Evolutionary conservation across 805 yeast genomes (phyloP).

Genomic region (Candida nemodendra): DNA sequence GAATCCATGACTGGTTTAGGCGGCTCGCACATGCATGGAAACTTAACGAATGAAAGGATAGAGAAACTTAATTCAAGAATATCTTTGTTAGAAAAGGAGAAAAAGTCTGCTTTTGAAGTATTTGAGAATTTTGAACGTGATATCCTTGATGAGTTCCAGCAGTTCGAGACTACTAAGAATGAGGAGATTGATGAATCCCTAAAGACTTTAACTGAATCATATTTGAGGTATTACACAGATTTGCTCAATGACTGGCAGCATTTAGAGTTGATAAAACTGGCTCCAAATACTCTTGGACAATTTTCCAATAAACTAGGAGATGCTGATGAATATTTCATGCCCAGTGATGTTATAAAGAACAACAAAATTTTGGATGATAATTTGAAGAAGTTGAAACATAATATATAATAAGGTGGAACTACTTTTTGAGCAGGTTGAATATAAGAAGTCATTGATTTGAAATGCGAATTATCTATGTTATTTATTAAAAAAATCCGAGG

Average conservation of each 20-base stretch:
- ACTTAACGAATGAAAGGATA: conserved; percentile 43
- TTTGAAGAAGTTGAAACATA: conserved; percentile 16
- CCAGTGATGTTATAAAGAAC: conserved; percentile 29
- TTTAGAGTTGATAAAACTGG: conserved; percentile 14
- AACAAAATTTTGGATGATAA: conserved; percentile 24
- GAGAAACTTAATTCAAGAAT: conserved; percentile 41
- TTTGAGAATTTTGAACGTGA: conserved; percentile 46
- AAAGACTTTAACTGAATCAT: conserved; percentile 69
- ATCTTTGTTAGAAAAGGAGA: conserved; percentile 44
- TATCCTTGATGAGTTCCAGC: conserved; percentile 49
- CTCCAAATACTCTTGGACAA: conserved; percentile 1
- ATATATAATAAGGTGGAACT: no score
- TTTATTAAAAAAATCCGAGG: no score
- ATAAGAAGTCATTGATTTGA: no score
- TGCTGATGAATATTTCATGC: conserved; percentile 24
- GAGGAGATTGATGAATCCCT: conserved; percentile 72
- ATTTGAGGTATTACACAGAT: conserved; percentile 68
- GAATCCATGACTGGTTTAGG: conserved; percentile 45
- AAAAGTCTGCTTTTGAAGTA: conserved; percentile 40
- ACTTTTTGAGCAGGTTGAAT: no score
- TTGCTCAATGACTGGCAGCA: conserved; percentile 70
- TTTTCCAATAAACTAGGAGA: conserved; percentile 23
- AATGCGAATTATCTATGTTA: no score
- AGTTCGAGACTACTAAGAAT: conserved; percentile 80
- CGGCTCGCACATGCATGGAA: conserved; percentile 36